A percentile compares a stretch with the other conserved stretches of the same genome.
phyloP scores from a whole-genome alignment of 1,139 yeast species.

The Pichia sp. region DNA sequence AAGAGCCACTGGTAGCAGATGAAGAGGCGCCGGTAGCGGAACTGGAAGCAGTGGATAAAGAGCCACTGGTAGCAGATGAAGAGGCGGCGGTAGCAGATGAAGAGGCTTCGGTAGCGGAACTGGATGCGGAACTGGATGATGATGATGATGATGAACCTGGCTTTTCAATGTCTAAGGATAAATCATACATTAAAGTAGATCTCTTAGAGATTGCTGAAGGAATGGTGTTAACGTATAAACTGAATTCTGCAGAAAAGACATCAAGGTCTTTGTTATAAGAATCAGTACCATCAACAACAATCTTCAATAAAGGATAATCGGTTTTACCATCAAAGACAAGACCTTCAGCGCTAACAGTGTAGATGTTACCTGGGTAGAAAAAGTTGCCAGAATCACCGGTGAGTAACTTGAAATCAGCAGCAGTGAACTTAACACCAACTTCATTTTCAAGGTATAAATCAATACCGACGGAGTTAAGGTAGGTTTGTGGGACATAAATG shows the following conservation, averaged over 20 bases:
- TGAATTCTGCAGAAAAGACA: constrained; percentile 3
- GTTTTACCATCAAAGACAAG: constrained; percentile 11
- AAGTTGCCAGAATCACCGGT: constrained; percentile 13
- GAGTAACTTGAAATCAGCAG: constrained; percentile 3
- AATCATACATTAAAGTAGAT: constrained; percentile 4
- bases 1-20: constrained; percentile 2
- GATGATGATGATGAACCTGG: constrained; percentile 7
- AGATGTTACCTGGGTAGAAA: constrained; percentile 9
- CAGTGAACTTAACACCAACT: constrained; percentile 1
- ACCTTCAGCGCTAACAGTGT: constrained; percentile 1
- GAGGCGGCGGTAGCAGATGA: constrained; percentile 6
- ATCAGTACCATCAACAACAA: constrained; percentile 3
- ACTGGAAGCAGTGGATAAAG: constrained; percentile 4
- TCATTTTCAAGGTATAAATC: not conserved
- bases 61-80: constrained; percentile 3
- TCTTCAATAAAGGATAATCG: constrained; percentile 11
- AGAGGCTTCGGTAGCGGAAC: not conserved
- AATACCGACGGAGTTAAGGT: constrained; percentile 7
- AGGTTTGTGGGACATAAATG: constrained; percentile 8
- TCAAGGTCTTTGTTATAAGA: not conserved
- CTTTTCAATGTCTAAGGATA: constrained; percentile 4
- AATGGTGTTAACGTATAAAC: constrained; percentile 3
- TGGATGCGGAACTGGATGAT: constrained; percentile 7
- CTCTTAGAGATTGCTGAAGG: constrained; percentile 6
- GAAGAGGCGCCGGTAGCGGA: constrained; percentile 1